Percentiles rank a stretch among this genome's conserved stretches.
These are phyloP conservation scores for Mortierella antarctica DNA, from an alignment of 192 early-diverging fungal species.

Conservation along the genomic window DNA sequence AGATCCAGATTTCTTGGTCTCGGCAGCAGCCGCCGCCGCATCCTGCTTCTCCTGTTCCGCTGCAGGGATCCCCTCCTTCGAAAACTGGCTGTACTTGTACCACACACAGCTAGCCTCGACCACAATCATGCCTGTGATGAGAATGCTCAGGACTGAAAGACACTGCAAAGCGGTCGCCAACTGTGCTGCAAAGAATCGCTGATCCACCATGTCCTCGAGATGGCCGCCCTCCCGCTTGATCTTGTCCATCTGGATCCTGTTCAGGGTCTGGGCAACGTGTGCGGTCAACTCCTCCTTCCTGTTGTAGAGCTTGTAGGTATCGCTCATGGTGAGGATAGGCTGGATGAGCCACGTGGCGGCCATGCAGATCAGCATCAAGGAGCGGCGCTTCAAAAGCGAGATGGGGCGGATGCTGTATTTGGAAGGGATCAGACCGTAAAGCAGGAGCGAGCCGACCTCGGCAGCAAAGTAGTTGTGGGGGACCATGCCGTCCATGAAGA, in stretches of 20 bases:
- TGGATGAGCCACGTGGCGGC: constrained; percentile 19
- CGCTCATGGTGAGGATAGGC: constrained; percentile 5
- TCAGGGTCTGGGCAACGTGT: constrained; percentile 16
- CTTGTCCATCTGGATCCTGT: constrained; percentile 12
- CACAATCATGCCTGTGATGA: not conserved
- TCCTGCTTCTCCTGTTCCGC: not conserved
- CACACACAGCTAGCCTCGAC: constrained; percentile 17
- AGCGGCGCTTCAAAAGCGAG: constrained; percentile 3
- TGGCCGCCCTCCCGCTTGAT: constrained; percentile 1
- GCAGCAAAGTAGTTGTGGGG: constrained; percentile 10
- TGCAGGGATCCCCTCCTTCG: not conserved
- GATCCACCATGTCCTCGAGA: constrained; percentile 9
- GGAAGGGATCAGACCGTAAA: constrained; percentile 9
- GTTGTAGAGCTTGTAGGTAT: not conserved
- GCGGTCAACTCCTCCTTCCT: not conserved
- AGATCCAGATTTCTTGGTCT: not conserved
- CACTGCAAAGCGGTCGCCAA: constrained; percentile 13
- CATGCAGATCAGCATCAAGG: not conserved
- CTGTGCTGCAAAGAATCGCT: constrained; percentile 4
- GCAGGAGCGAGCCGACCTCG: constrained; percentile 8
- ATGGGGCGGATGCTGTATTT: constrained; percentile 2
- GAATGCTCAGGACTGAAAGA: not conserved
- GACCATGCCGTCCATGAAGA: constrained; percentile 28
- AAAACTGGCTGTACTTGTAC: not conserved
- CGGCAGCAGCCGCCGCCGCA: not conserved